Percentiles rank a stretch among this genome's conserved stretches.
phyloP scores from a whole-genome alignment of 2,329 filamentous ascomycete genomes.

The Fusarium keratoplasticum region DNA sequence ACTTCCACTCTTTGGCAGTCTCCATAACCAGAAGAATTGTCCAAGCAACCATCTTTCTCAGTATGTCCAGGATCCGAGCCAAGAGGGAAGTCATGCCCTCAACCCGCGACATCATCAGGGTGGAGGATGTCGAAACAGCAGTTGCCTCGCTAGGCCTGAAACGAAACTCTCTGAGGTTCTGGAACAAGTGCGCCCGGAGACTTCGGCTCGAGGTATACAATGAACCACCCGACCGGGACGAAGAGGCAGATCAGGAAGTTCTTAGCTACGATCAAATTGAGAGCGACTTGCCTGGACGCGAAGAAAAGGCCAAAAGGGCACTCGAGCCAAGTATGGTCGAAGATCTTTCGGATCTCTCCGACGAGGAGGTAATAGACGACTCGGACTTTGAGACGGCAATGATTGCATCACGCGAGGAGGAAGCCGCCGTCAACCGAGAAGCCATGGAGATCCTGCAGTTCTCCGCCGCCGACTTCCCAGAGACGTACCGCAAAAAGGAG shows the following conservation, averaged over 20 bases:
- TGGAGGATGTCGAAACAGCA: constrained; percentile 63
- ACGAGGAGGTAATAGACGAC: constrained; percentile 24
- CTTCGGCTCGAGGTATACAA: constrained; percentile 61
- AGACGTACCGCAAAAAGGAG: constrained; percentile 50
- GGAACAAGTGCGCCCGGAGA: constrained; percentile 61
- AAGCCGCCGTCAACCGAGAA: constrained; percentile 50
- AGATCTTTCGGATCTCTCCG: not conserved
- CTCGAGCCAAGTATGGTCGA: not conserved
- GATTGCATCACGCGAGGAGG: constrained; percentile 42
- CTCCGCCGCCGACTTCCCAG: constrained; percentile 55
- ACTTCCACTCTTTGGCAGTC: constrained; percentile 76
- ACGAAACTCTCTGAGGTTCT: constrained; percentile 54
- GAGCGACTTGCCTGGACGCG: constrained; percentile 10
- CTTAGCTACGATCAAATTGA: constrained; percentile 36
- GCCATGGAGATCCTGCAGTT: constrained; percentile 56
- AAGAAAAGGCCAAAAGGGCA: constrained; percentile 17
- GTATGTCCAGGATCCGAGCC: constrained; percentile 74
- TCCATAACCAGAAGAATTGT: constrained; percentile 78
- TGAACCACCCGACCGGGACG: constrained; percentile 43
- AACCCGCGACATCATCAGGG: constrained; percentile 50
- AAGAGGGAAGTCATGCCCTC: constrained; percentile 49
- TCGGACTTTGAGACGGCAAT: constrained; percentile 29
- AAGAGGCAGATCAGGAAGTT: constrained; percentile 37
- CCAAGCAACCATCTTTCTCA: constrained; percentile 75
- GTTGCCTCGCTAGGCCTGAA: constrained; percentile 59